Percentiles rank a stretch among this genome's conserved stretches.
phyloP scores from a whole-genome alignment of 768 basidiomycete genomes.

The Lyophyllum atratum region DNA sequence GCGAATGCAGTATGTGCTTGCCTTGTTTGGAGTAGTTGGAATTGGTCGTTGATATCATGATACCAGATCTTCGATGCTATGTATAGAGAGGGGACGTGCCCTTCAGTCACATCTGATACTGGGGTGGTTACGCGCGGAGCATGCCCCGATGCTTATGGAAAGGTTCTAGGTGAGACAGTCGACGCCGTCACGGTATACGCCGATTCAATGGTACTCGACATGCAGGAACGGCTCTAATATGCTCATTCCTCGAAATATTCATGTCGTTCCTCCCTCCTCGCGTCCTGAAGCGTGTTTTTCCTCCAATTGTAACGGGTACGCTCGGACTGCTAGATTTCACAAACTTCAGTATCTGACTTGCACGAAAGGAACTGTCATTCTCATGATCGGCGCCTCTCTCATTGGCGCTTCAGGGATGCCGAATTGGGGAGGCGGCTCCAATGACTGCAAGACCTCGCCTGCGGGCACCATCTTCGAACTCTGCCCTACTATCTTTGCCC shows the following conservation, averaged over 20 bases:
- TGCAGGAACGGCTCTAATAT: conserved; percentile 73
- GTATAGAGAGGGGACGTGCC: conserved; percentile 81
- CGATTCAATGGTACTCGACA: not conserved
- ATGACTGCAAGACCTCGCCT: conserved; percentile 65
- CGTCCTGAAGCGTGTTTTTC: conserved; percentile 67
- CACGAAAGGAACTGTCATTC: conserved; percentile 67
- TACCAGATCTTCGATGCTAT: conserved; percentile 70
- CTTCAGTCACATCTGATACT: conserved; percentile 53
- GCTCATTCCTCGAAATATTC: conserved; percentile 79
- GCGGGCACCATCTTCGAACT: conserved; percentile 65
- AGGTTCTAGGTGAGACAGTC: conserved; percentile 57
- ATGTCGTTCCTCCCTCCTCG: conserved; percentile 74
- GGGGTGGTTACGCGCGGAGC: conserved; percentile 59
- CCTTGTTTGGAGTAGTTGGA: conserved; percentile 1
- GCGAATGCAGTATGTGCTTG: conserved; percentile 55
- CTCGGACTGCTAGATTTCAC: not conserved
- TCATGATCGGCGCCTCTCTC: conserved; percentile 79
- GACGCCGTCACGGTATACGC: not conserved
- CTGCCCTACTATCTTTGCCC: conserved; percentile 73
- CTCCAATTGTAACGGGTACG: conserved; percentile 75
- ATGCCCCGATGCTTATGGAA: conserved; percentile 83
- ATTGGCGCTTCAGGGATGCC: conserved; percentile 73
- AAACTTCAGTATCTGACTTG: not conserved
- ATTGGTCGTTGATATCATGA: not conserved
- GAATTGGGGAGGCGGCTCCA: conserved; percentile 86